These are phyloP conservation scores for Aspergillus floridensis DNA, from an alignment of 2,329 filamentous ascomycete species.

Conservation along the genomic window DNA sequence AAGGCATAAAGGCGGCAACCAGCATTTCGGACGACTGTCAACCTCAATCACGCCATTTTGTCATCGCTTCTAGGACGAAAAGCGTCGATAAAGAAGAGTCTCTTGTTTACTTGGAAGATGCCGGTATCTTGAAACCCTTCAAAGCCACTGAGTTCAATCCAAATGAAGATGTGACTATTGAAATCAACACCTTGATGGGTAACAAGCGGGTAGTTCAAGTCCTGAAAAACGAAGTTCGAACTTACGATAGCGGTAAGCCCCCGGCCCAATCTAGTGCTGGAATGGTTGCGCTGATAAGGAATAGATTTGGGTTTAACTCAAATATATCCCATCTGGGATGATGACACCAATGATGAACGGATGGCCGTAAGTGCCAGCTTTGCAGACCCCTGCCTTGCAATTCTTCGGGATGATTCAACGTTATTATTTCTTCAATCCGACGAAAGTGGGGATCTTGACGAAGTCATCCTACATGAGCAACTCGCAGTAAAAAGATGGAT, in stretches of 20 bases:
- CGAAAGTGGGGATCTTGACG: slow-evolving; percentile 78
- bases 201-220: slow-evolving; percentile 83
- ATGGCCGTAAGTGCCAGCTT: slow-evolving; percentile 78
- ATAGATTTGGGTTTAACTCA: slow-evolving; percentile 81
- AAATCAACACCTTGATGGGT: slow-evolving; percentile 78
- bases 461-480: slow-evolving; percentile 65
- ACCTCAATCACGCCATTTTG: slow-evolving; percentile 69
- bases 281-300: slow-evolving; percentile 15
- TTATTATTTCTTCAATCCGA: slow-evolving; percentile 77
- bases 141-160: slow-evolving; percentile 88
- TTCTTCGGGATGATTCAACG: slow-evolving; percentile 80
- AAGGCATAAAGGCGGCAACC: slow-evolving; percentile 49
- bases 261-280: slow-evolving; percentile 2
- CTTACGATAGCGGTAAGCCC: slow-evolving; percentile 78
- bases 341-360: slow-evolving; percentile 75
- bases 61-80: slow-evolving; percentile 73
- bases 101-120: slow-evolving; percentile 73
- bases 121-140: slow-evolving; percentile 69
- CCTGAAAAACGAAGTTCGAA: slow-evolving; percentile 79
- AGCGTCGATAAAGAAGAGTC: slow-evolving; percentile 70
- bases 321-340: slow-evolving; percentile 89
- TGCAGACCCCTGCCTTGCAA: slow-evolving; percentile 77
- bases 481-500: slow-evolving; percentile 69
- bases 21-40: slow-evolving; percentile 46
- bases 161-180: slow-evolving; percentile 80